A percentile compares a stretch with the other conserved stretches of the same genome.
These are phyloP conservation scores for Tolypocladium sp. DNA, from an alignment of 2,329 filamentous ascomycete genomes.

Conservation along the genomic window DNA sequence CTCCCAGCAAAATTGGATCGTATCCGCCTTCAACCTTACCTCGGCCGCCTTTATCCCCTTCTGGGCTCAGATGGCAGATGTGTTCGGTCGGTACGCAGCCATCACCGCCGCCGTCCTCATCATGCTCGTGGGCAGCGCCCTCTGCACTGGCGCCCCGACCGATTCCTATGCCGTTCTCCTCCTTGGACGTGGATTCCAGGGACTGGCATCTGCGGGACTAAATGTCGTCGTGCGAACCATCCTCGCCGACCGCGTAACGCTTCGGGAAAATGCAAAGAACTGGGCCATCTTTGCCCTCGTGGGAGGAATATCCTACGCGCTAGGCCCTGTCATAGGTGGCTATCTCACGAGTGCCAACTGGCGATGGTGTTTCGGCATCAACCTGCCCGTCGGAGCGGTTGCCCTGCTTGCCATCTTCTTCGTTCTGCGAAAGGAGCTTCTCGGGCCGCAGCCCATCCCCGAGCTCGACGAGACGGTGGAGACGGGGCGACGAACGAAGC, in stretches of 20 bases:
- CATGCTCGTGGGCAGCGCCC: constrained; percentile 50
- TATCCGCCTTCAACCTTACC: constrained; percentile 59
- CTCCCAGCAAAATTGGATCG: constrained; percentile 58
- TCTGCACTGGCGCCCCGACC: constrained; percentile 49
- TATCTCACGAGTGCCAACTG: constrained; percentile 46
- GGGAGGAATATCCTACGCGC: constrained; percentile 47
- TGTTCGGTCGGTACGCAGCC: constrained; percentile 52
- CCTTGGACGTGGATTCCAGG: constrained; percentile 54
- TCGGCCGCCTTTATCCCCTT: constrained; percentile 58
- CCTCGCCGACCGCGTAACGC: constrained; percentile 54
- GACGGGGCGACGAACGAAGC: constrained; percentile 18
- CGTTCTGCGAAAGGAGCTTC: constrained; percentile 48
- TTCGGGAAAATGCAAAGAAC: constrained; percentile 53
- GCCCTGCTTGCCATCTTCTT: constrained; percentile 45
- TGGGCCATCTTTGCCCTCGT: constrained; percentile 53
- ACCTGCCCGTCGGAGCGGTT: constrained; percentile 44
- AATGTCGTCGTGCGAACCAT: constrained; percentile 52
- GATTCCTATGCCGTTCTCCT: constrained; percentile 49
- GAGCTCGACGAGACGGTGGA: constrained; percentile 32
- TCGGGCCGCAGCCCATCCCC: constrained; percentile 39
- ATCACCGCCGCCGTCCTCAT: constrained; percentile 47
- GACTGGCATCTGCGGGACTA: constrained; percentile 51
- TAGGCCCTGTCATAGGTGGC: constrained; percentile 54
- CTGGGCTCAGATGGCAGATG: constrained; percentile 55
- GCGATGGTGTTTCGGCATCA: constrained; percentile 60